These are phyloP conservation scores for Cymbopogon flexuosus DNA, from an alignment of 202 grass and related monocot genomes.

Conservation along the genomic window DNA sequence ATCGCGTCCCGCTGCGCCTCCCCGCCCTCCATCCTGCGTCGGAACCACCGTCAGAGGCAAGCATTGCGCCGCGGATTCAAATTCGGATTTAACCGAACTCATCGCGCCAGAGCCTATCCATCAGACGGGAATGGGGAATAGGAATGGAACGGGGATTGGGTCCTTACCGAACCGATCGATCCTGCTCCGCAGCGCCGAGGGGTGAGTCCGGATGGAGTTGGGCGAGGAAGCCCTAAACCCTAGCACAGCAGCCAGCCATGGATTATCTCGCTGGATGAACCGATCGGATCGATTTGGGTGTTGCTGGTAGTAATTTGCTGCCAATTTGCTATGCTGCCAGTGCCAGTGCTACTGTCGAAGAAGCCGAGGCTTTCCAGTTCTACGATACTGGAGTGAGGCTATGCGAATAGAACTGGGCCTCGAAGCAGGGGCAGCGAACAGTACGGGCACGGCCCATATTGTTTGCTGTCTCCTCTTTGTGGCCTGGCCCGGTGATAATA, in stretches of 20 bases:
- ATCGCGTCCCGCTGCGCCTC: constrained; percentile 40
- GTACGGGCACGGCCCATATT: neutral
- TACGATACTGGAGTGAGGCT: no score
- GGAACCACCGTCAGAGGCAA: neutral
- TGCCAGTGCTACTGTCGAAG: no score
- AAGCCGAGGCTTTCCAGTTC: no score
- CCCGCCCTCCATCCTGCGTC: constrained; percentile 41
- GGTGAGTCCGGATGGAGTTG: neutral
- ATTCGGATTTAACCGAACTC: neutral
- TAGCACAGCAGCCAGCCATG: constrained; percentile 3
- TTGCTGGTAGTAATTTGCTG: neutral
- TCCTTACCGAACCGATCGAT: constrained; percentile 21
- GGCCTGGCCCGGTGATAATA: neutral
- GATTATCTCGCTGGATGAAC: neutral
- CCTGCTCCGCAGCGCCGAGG: neutral
- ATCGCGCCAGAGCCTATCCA: no score
- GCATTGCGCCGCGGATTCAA: neutral
- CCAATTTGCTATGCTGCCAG: no score
- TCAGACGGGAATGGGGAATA: neutral
- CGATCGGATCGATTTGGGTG: neutral
- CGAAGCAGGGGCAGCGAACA: neutral
- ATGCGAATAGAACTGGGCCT: neutral
- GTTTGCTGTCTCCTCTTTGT: neutral
- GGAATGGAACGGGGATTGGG: neutral
- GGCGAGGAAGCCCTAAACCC: constrained; percentile 19